phyloP scores from a whole-genome alignment of 2,329 filamentous ascomycete species.

The Acrodontium crateriforme region DNA sequence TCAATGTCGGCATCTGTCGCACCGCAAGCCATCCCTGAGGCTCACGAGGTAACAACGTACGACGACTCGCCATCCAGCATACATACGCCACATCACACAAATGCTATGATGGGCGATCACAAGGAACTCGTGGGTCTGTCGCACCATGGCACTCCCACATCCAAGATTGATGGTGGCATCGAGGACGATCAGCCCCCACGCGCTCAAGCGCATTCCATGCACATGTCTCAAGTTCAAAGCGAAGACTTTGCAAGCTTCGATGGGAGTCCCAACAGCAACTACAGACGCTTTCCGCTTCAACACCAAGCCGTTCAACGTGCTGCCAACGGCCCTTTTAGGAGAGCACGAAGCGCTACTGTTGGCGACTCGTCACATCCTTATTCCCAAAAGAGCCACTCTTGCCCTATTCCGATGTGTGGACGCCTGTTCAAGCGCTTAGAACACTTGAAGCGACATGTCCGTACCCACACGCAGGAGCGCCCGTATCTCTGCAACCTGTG shows the following conservation, averaged over 20 bases:
- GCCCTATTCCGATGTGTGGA: constrained; percentile 95
- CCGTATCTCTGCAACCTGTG: constrained; percentile 96
- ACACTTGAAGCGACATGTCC: constrained; percentile 97
- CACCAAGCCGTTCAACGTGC: constrained; percentile 46
- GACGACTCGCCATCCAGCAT: constrained; percentile 69
- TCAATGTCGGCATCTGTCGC: constrained; percentile 82
- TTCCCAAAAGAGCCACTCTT: constrained; percentile 95
- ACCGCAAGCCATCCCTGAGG: constrained; percentile 43
- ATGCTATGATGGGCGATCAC: constrained; percentile 51
- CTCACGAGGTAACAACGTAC: constrained; percentile 54
- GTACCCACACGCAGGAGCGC: constrained; percentile 97
- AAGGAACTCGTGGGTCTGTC: constrained; percentile 74
- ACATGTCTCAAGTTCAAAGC: constrained; percentile 42
- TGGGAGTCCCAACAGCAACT: constrained; percentile 29
- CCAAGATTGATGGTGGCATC: constrained; percentile 67
- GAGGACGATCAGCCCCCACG: constrained; percentile 26
- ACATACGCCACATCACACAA: constrained; percentile 48
- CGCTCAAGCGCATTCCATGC: constrained; percentile 41
- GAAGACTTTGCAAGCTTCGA: constrained; percentile 56
- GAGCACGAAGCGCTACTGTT: constrained; percentile 85
- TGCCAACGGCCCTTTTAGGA: constrained; percentile 62
- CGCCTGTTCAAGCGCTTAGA: constrained; percentile 97
- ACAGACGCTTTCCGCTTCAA: constrained; percentile 33
- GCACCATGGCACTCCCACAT: constrained; percentile 79
- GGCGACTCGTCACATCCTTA: constrained; percentile 90